Evolutionary conservation across 2,329 filamentous ascomycete species (phyloP).

Genomic region (Aspergillus pseudoterreus): DNA sequence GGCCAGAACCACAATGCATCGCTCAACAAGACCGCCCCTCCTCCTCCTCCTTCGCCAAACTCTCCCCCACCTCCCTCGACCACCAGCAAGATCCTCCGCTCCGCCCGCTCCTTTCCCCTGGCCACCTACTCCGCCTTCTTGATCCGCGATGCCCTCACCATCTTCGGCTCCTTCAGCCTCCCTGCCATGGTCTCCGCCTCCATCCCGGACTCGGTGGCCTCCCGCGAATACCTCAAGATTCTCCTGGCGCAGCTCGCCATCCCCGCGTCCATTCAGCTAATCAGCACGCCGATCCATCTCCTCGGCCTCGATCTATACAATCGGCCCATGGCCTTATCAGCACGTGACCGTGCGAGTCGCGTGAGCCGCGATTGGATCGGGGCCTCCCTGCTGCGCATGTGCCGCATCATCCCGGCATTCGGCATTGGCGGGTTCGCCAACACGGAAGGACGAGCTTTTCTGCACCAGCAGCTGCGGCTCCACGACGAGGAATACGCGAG

Average conservation of each 20-base stretch:
- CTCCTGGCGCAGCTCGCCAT: slow-evolving; percentile 78
- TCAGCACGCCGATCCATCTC: slow-evolving; percentile 78
- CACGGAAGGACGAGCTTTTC: slow-evolving; percentile 36
- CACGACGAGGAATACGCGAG: slow-evolving; percentile 3
- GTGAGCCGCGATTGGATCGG: slow-evolving; percentile 71
- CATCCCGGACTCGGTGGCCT: slow-evolving; percentile 65
- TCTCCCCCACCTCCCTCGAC: slow-evolving; percentile 4
- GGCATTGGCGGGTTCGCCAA: slow-evolving; percentile 85
- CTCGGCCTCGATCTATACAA: slow-evolving; percentile 84
- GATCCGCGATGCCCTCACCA: slow-evolving; percentile 75
- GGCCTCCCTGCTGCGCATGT: slow-evolving; percentile 70
- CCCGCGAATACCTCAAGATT: slow-evolving; percentile 79
- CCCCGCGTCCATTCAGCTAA: slow-evolving; percentile 70
- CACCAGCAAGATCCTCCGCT: slow-evolving; percentile 20
- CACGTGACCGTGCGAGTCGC: slow-evolving; percentile 56
- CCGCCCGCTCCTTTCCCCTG: slow-evolving; percentile 45
- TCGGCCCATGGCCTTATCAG: slow-evolving; percentile 46
- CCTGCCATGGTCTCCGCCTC: slow-evolving; percentile 46
- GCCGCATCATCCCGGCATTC: slow-evolving; percentile 81
- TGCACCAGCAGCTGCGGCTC: slow-evolving; percentile 23
- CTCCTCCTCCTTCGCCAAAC: slow-evolving; percentile 3
- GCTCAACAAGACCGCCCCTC: not conserved
- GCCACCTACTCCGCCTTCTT: slow-evolving; percentile 61
- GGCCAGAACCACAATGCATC: slow-evolving; percentile 20
- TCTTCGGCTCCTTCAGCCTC: slow-evolving; percentile 54